Base-by-base conservation (phyloP, 345 rosid genomes). In the Mercurialis annua region DNA sequence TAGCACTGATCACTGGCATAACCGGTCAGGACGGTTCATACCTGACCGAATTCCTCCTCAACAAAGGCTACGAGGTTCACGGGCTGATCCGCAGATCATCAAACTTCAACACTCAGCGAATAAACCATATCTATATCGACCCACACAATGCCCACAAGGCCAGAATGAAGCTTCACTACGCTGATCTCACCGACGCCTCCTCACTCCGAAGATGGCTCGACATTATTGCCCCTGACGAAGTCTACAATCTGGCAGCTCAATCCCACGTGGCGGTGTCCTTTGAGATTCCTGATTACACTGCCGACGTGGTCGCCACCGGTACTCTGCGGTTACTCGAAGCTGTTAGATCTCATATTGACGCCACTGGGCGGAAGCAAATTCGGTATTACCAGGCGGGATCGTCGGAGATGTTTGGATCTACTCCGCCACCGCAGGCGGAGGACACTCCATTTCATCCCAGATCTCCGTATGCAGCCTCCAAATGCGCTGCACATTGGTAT, bases 21-120 rank as follows among this genome's bases (percentile, higher is more conserved):
- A 93, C 98, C 14, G 97, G 98, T 5, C 99, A 93, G 49, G 99
- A 93, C 49, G 99, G 99, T 11, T 93, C 99, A 0, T 93, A 93
- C 77, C 88, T 93, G 27, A 89, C 99, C 0, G 92, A 93, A 68
- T 86, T 93, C 73, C 84, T 93, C 38, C 94, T 93, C 64, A 47
- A 69, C 50, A 91, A 89, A 62, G 98, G 94, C 27, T 90, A 90
- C 71, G 75, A 86, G 62, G 96, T 87, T 33, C 97, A 93, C 59
- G 98, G 98, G 29, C 74, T 93, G 51, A 93, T 93, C 76, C 96
- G 98, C 9, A 82, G 98, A 0, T 93, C 98, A 1, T 93, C 98
- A n/a, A 90, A 93, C 43, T 93, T 87, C 85, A 93, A 93, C 74
- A 93, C 98, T 63, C 96, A 93, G 76, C 96, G 97, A 9, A 83